Conservation (phyloP, 805 yeast genomes). For the Ogataea glucozyma region DNA sequence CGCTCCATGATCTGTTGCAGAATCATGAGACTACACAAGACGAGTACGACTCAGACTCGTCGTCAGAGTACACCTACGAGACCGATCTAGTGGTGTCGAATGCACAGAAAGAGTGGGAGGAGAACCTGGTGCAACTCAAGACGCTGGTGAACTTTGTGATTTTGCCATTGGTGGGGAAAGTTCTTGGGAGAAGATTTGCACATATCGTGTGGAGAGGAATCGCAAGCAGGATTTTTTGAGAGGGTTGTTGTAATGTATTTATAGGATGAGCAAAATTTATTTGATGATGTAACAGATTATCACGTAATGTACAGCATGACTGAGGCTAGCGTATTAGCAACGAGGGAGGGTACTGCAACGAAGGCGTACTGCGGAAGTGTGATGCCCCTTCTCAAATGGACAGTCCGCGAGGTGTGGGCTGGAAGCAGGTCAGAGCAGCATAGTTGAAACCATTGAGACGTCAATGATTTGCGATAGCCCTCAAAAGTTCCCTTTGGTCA, state of each 20-base stretch:
- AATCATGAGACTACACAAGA: constrained; percentile 11
- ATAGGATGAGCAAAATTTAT: background rate
- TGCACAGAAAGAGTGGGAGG: constrained; percentile 76
- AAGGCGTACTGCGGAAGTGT: too few species aligned
- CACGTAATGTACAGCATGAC: too few species aligned
- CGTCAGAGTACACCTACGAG: constrained; percentile 34
- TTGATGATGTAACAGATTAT: too few species aligned
- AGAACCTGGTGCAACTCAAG: constrained; percentile 58
- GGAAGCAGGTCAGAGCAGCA: too few species aligned
- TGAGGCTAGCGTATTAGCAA: too few species aligned
- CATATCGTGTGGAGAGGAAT: constrained; percentile 36
- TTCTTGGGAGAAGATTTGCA: constrained; percentile 63
- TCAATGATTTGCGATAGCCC: too few species aligned
- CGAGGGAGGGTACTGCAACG: too few species aligned
- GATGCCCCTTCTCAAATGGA: too few species aligned
- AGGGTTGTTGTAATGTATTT: background rate
- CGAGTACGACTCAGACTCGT: constrained; percentile 19
- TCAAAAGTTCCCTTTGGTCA: too few species aligned
- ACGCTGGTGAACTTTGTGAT: constrained; percentile 59
- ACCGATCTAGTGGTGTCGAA: constrained; percentile 32
- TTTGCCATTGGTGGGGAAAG: constrained; percentile 66
- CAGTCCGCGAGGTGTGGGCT: too few species aligned
- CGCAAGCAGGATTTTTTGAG: constrained; percentile 20
- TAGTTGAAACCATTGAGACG: too few species aligned
- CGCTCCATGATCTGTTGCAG: constrained; percentile 15